Evolutionary conservation across 176 grass and related monocot species (phyloP), one percentile per base, ranked within the genome.

Genomic region (Avena eriantha): DNA sequence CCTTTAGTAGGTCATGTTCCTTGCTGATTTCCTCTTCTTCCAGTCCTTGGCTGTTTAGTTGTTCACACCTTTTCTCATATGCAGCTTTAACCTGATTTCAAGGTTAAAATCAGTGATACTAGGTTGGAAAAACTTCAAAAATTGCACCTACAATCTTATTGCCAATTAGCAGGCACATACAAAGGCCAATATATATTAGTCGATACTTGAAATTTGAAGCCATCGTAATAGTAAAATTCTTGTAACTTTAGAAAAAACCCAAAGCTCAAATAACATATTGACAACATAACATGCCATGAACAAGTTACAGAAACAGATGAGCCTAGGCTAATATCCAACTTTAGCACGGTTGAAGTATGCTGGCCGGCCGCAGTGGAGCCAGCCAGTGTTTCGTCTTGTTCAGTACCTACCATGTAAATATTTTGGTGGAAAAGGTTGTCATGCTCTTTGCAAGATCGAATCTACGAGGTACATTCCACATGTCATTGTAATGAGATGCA

Each of bases 1-100:
- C 96, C 96, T 94, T 94, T 50, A 96, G 54, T 43, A 90, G 90
- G 22, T 96, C 85, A 80, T 87, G 72, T 86, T 94, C 92, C 76
- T 91, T 90, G 34, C 64, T 85, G 75, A 76, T 47, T 86, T 96
- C 80, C 50, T 91, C 94, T 88, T 98, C 94, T 79, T 93, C 92
- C 80, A 96, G 78, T 69, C 69, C 92, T 91, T 86, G 91, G 51
- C 82, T 96, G 63, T 87, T 96, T 57, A 96, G 80, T 81, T 98
- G 90, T 76, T 91, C 92, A 79, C 86, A 91, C 60, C 60, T 94
- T 50, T 71, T 90, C 82, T 96, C 86, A 21, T 94, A 98, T 50
- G 94, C 90, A 26, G 80, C 67, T 78, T 90, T 86, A 84, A 98
- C 89, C 93, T 95, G 88, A 66, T 76, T 51, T 56, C 17, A 45